A percentile compares a stretch with the other conserved stretches of the same genome.
phyloP scores from a whole-genome alignment of 2,329 filamentous ascomycete genomes.

The Alternaria brassicicola region DNA sequence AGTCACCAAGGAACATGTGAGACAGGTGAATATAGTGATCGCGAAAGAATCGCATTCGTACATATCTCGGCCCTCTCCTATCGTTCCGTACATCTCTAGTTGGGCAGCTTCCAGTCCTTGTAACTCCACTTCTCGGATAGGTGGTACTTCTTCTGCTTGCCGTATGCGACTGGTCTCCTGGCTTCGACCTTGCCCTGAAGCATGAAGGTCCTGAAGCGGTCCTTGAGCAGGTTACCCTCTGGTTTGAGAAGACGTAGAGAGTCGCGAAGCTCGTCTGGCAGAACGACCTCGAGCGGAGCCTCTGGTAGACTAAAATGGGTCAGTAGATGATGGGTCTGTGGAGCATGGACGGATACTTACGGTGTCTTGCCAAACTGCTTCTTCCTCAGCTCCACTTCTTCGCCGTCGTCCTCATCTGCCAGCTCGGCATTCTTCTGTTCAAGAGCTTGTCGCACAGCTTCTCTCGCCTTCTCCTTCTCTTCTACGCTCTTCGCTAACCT shows the following conservation, averaged over 20 bases:
- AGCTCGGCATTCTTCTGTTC: conserved; percentile 33
- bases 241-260: conserved; percentile 68
- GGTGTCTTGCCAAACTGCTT: conserved; percentile 72
- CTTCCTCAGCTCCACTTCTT: conserved; percentile 63
- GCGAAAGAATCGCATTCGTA: not conserved
- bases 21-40: not conserved
- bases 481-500: conserved; percentile 69
- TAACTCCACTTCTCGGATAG: conserved; percentile 95
- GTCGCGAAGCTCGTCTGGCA: conserved; percentile 58
- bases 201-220: conserved; percentile 87
- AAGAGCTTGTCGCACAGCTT: conserved; percentile 32
- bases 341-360: conserved; percentile 35
- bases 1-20: not conserved
- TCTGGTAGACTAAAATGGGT: conserved; percentile 67
- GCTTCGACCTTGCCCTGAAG: conserved; percentile 88
- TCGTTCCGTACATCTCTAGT: not conserved
- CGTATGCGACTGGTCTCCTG: conserved; percentile 77
- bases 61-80: not conserved
- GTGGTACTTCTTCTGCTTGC: conserved; percentile 80
- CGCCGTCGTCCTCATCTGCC: conserved; percentile 44
- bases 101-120: conserved; percentile 80
- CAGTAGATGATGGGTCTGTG: conserved; percentile 2
- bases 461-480: conserved; percentile 60
- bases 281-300: conserved; percentile 59
- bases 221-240: conserved; percentile 92